Percentiles rank a stretch among this genome's conserved stretches.
Evolutionary conservation across 2,329 filamentous ascomycete genomes (phyloP).

Genomic region (Cladophialophora chaetospira): DNA sequence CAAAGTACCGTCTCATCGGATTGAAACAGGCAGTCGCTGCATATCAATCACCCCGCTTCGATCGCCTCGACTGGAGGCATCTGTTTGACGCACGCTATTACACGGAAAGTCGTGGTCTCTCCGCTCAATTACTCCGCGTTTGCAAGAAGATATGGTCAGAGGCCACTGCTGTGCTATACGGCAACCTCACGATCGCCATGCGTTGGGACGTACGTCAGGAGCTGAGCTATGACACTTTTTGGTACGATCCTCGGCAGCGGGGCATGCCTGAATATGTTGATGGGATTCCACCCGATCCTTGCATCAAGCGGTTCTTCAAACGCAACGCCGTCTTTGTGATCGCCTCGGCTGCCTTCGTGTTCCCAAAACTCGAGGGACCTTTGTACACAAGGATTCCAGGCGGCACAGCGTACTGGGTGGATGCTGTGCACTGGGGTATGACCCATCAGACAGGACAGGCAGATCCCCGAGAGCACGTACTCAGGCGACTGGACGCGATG

Average conservation of each 20-base stretch:
- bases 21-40: conserved; percentile 2
- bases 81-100: conserved; percentile 13
- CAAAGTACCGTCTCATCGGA: background rate
- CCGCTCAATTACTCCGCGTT: conserved; percentile 22
- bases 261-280: no score
- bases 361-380: background rate
- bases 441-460: background rate
- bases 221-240: no score
- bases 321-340: conserved; percentile 12
- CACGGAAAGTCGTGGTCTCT: conserved; percentile 10
- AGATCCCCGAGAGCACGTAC: background rate
- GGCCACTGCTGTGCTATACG: conserved; percentile 15
- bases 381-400: no score
- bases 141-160: conserved; percentile 20
- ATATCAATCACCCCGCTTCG: background rate
- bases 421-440: background rate
- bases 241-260: no score
- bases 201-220: no score
- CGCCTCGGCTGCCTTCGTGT: conserved; percentile 4
- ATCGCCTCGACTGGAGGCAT: conserved; percentile 4
- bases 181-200: conserved; percentile 16
- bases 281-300: conserved; percentile 8
- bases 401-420: no score
- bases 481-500: no score
- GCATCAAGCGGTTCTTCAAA: conserved; percentile 7